Evolutionary conservation across 1,284 basidiomycete species (phyloP), one percentile per base, ranked within the genome.

Genomic region (Ganoderma boninense): DNA sequence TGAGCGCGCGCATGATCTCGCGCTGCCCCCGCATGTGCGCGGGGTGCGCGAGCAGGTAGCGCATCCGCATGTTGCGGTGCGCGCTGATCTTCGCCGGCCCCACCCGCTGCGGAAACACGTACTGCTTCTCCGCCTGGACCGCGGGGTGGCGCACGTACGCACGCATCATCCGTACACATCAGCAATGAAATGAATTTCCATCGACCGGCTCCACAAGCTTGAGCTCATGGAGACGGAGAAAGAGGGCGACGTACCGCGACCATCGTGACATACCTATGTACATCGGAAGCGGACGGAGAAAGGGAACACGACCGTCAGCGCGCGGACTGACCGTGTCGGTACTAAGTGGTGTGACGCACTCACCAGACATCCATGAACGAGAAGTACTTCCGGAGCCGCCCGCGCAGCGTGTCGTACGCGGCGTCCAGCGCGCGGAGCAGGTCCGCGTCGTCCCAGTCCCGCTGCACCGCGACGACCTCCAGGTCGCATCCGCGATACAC

Each of bases 1-100:
- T 75, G n/a, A 77, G 69, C 5, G 70, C 74, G 20, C 73, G 72
- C 73, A 77, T 74, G 67, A 76, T 76, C 68, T 77, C 74, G 65
- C 67, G 70, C 4, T 70, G 69, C 16, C 70, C 73, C 18, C 62
- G 64, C 73, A 74, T 72, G 43, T 70, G 57, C 11, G 70, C 69
- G 4, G 76, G 76, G 56, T 77, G 74, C 29, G 70, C 70, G 11
- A 77, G 71, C 46, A 73, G 74, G 56, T 69, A 76, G 2, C 74
- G 73, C 8, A 76, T 66, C 14, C 76, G 71, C 76, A 73, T 74
- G 62, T 73, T 74, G 35, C 57, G 57, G 35, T 60, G 57, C 20
- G 57, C 29, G 57, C 57, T 60, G 18, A 60, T 60, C 64, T 75
- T 74, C 10, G 74, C 69, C 6, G 73, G 69, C 42, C 70, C 74